Conservation (phyloP, 2,329 filamentous ascomycete species). For the Phialophora verrucosa region DNA sequence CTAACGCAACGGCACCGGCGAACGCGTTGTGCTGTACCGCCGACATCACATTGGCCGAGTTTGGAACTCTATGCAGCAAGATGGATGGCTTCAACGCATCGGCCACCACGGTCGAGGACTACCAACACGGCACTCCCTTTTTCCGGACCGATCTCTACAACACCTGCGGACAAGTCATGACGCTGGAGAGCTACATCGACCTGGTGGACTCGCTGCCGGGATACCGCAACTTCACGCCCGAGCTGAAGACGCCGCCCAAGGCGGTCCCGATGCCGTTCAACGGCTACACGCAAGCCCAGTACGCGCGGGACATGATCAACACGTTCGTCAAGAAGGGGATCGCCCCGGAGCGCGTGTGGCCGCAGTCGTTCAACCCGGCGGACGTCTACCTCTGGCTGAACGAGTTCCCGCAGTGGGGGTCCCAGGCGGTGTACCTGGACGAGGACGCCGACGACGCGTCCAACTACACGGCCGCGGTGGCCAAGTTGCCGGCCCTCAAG, state of each 20-base stretch:
- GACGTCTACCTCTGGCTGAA: conserved; percentile 72
- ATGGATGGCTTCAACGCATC: conserved; percentile 68
- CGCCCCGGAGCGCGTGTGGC: conserved; percentile 61
- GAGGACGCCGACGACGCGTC: conserved; percentile 62
- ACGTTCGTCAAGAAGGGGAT: conserved; percentile 62
- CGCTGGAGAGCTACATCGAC: conserved; percentile 66
- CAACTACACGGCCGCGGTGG: conserved; percentile 61
- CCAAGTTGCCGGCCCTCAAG: conserved; percentile 62
- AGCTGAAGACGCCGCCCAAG: conserved; percentile 66
- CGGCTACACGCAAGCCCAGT: conserved; percentile 68
- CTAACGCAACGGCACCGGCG: conserved; percentile 58
- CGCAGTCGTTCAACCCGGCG: conserved; percentile 69
- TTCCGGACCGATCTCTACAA: conserved; percentile 38
- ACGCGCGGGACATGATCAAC: conserved; percentile 69
- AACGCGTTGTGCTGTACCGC: conserved; percentile 72
- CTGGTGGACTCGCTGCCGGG: conserved; percentile 62
- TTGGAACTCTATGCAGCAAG: conserved; percentile 70
- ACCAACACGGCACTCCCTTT: conserved; percentile 62
- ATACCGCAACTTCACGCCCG: conserved; percentile 66
- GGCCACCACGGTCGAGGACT: conserved; percentile 62
- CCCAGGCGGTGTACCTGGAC: conserved; percentile 70
- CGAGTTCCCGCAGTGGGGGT: conserved; percentile 64
- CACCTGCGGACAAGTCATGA: conserved; percentile 65
- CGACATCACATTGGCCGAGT: conserved; percentile 72
- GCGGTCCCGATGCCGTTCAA: conserved; percentile 73